Conservation (phyloP, 1,284 basidiomycete genomes). For the Cryptococcus deneoformans region DNA sequence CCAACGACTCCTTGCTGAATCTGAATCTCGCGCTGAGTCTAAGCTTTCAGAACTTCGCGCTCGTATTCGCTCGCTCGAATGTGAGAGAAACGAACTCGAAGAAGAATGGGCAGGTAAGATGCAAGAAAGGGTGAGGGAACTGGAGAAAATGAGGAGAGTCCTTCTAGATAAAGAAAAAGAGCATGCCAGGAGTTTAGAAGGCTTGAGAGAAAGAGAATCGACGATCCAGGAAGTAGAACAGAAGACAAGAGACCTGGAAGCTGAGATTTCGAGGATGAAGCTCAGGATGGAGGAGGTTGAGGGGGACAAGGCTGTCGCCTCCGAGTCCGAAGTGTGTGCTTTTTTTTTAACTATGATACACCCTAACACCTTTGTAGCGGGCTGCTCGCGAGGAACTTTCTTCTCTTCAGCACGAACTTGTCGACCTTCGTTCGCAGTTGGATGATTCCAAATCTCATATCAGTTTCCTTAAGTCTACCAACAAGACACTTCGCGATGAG, state of each 20-base stretch:
- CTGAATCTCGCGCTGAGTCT: constrained; percentile 71
- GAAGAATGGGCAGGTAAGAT: constrained; percentile 58
- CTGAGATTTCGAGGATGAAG: constrained; percentile 24
- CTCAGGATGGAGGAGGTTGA: constrained; percentile 54
- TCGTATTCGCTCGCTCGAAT: constrained; percentile 41
- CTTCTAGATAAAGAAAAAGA: constrained; percentile 57
- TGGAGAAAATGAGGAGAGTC: constrained; percentile 65
- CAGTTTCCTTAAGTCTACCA: constrained; percentile 47
- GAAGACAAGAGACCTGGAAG: constrained; percentile 57
- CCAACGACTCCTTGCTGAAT: constrained; percentile 68
- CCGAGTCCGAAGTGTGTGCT: constrained; percentile 49
- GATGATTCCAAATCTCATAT: constrained; percentile 43
- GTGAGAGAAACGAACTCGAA: constrained; percentile 57
- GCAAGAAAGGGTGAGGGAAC: constrained; percentile 59
- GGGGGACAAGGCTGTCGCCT: constrained; percentile 48
- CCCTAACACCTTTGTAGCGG: constrained; percentile 24
- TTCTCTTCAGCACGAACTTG: constrained; percentile 35
- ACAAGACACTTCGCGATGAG: constrained; percentile 88
- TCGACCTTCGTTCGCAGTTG: constrained; percentile 44
- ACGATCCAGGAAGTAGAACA: constrained; percentile 57
- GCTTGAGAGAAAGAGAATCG: constrained; percentile 60
- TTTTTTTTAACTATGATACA: not conserved
- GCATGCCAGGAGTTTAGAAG: constrained; percentile 55
- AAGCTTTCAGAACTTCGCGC: constrained; percentile 63
- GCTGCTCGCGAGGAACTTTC: constrained; percentile 49